Evolutionary conservation across 441 rosid species (phyloP).

Genomic region (Eruca vesicaria): DNA sequence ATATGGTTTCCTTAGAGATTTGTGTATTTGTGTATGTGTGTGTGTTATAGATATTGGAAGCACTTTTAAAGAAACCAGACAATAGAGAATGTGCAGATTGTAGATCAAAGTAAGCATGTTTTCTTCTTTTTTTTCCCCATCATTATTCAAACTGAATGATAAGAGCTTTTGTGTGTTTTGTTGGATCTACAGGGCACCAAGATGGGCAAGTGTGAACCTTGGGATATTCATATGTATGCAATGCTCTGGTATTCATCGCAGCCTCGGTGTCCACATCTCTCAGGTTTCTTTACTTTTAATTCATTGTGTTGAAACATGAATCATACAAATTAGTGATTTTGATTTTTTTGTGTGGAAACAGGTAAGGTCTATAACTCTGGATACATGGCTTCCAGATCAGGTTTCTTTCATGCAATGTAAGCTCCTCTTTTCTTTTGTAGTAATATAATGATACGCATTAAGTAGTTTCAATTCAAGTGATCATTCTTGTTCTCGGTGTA

Average conservation of each 20-base stretch:
- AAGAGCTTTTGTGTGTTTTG: constrained; percentile 1
- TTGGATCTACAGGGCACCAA: constrained; percentile 61
- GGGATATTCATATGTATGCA: constrained; percentile 86
- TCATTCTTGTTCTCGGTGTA: constrained; percentile 7
- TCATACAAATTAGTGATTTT: not conserved
- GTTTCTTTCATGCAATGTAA: constrained; percentile 79
- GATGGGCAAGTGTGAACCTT: constrained; percentile 94
- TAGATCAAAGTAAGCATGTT: constrained; percentile 31
- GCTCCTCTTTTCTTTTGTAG: constrained; percentile 21
- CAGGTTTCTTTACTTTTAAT: constrained; percentile 46
- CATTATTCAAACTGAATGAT: not conserved
- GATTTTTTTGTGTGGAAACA: no score
- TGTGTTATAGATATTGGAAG: constrained; percentile 63
- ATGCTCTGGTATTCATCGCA: constrained; percentile 85
- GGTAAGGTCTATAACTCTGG: constrained; percentile 80
- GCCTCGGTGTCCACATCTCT: constrained; percentile 85
- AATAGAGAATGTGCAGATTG: constrained; percentile 85
- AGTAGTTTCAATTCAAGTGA: not conserved
- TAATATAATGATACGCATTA: constrained; percentile 3
- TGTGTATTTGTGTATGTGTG: not conserved
- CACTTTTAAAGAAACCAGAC: constrained; percentile 63
- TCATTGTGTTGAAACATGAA: not conserved
- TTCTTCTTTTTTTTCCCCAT: not conserved
- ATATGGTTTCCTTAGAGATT: no score
- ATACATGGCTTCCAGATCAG: constrained; percentile 86